Evolutionary conservation across 768 basidiomycete genomes (phyloP), one percentile per base, ranked within the genome.

Genomic region (Aureoboletus auriporus): DNA sequence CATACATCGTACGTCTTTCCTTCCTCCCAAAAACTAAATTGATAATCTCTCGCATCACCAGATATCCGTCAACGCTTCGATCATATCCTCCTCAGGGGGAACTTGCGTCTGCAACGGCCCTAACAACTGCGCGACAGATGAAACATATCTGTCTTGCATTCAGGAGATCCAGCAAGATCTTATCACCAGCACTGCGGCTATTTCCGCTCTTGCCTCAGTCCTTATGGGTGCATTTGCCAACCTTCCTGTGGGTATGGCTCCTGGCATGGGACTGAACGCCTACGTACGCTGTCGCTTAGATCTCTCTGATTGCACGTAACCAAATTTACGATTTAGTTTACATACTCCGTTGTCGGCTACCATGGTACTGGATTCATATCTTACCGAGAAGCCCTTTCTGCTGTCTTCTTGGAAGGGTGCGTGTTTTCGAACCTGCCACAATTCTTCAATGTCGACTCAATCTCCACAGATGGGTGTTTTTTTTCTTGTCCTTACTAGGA

Each of bases 231-330:
- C 84, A 12, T 64, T 91, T 20, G 91, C 88, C 34, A 93, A 93
- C 62, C 71, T 93, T n/a, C 91, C 91, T 2, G 79, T 93, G n/a
- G 89, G 84, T 28, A 78, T 93, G 67, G 90, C 90, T 2, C 90
- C 90, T 17, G 91, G 91, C 50, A 75, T 93, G 51, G 90, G 90
- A 46, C 69, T 91, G 23, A 89, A 89, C 54, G 86, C 87, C 35
- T 89, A 89, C 56, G 87, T 87, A 63, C 53, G 83, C 70, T 13
- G 5, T 46, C 16, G 20, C 13, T 39, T 27, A 20, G 27, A 30
- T 29, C 12, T 40, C 28, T 29, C 10, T 2, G 4, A 8, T 13
- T 38, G 10, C 36, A 17, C 38, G 8, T 35, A 8, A 23, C 23
- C 3, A 12, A 23, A 17, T 38, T 8, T 8, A 5, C n/a, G 31